Conservation (phyloP, 352 stramenopile species). For the Phytophthora citrophthora region DNA sequence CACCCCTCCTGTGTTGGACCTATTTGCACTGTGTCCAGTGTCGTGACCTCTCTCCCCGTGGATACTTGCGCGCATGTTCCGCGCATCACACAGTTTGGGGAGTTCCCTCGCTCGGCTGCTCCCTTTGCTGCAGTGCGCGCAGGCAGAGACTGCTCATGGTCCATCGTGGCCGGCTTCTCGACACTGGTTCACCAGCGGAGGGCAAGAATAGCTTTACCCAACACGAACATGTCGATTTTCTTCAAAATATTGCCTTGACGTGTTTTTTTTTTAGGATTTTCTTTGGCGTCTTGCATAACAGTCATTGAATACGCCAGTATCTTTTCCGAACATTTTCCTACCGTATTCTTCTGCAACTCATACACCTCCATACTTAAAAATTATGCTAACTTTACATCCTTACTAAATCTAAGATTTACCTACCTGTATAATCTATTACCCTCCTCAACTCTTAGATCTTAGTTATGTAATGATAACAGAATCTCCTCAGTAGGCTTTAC, state of each 20-base stretch:
- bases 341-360: not conserved
- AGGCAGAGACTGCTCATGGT: conserved; percentile 31
- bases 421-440: not conserved
- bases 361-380: not conserved
- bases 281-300: conserved; percentile 12
- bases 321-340: conserved; percentile 5
- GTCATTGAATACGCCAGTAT: conserved; percentile 17
- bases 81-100: conserved; percentile 23
- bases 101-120: conserved; percentile 13
- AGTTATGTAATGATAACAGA: not conserved
- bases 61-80: conserved; percentile 42
- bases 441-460: not conserved
- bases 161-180: conserved; percentile 20
- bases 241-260: conserved; percentile 15
- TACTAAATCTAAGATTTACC: no score
- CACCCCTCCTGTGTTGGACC: conserved; percentile 1
- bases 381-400: no score
- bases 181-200: not conserved
- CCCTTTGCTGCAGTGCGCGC: conserved; percentile 4
- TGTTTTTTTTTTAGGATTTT: conserved; percentile 19
- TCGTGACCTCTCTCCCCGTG: conserved; percentile 29
- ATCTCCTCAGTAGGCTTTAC: not conserved
- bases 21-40: not conserved
- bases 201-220: not conserved
- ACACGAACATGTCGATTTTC: conserved; percentile 4